Conservation (phyloP, 306 rosid genomes). For the Dryas drummondii region DNA sequence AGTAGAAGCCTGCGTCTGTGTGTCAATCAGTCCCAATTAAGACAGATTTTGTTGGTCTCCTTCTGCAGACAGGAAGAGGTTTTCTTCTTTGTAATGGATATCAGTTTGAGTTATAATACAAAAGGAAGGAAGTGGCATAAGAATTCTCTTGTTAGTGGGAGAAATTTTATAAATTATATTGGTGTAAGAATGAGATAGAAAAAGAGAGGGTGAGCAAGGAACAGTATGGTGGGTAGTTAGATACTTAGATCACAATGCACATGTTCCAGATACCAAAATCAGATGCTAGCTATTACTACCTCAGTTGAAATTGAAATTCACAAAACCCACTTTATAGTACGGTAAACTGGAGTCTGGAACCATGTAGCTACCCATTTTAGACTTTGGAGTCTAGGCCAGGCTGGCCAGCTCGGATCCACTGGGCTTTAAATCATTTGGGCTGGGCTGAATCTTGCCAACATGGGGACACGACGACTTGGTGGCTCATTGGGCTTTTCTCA, state of each 20-base stretch:
- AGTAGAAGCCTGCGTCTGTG: conserved; percentile 10
- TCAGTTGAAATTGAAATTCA: background rate
- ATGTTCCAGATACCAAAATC: background rate
- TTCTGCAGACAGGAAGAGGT: background rate
- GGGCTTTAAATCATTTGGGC: no score
- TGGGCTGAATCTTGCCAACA: no score
- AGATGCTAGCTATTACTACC: background rate
- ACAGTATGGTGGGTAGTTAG: background rate
- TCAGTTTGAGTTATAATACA: background rate
- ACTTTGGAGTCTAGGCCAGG: no score
- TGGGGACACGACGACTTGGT: no score
- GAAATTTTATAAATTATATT: background rate
- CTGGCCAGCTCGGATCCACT: no score
- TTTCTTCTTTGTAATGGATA: conserved; percentile 4
- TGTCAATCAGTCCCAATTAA: background rate
- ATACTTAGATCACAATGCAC: conserved; percentile 1
- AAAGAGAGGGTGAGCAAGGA: background rate
- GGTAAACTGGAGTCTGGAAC: no score
- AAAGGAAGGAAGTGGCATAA: background rate
- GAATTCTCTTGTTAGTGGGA: background rate
- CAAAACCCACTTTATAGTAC: background rate
- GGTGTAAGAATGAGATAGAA: background rate
- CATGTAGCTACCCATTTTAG: no score
- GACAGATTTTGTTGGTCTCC: background rate
- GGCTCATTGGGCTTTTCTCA: no score